phyloP scores from a whole-genome alignment of 176 grass and related monocot genomes.

The Eremochloa ophiuroides region DNA sequence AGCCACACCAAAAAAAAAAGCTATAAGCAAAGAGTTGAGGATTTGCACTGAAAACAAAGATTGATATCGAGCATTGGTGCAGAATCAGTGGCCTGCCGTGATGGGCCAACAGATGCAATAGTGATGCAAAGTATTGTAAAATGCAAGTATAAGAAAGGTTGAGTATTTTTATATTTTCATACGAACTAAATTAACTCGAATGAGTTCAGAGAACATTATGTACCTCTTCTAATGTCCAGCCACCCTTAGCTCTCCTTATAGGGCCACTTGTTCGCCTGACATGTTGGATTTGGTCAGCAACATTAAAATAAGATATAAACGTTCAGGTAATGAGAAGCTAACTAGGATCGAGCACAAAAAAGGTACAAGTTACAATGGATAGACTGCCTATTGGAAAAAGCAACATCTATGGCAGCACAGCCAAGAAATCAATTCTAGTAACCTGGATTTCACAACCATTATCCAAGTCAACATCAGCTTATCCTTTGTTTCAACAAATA shows the following conservation, averaged over 20 bases:
- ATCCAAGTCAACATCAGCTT: not conserved
- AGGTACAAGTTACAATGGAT: not conserved
- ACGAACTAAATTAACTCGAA: not conserved
- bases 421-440: not conserved
- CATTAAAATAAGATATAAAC: not conserved
- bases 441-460: not conserved
- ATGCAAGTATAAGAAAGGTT: not conserved
- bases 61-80: not conserved
- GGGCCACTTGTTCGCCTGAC: conserved; percentile 73
- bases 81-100: not conserved
- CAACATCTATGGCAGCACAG: not conserved
- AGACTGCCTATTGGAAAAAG: not conserved
- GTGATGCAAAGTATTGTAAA: not conserved
- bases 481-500: conserved; percentile 17
- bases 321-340: conserved; percentile 9
- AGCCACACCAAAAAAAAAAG: not conserved
- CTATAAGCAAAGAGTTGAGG: not conserved
- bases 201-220: not conserved
- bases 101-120: not conserved
- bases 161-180: not conserved
- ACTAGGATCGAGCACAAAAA: conserved; percentile 2
- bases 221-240: conserved; percentile 84
- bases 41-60: not conserved
- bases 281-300: conserved; percentile 14
- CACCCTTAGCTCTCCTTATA: conserved; percentile 90